phyloP scores from a whole-genome alignment of 192 early-diverging fungal species.

The Pilobolus umbonatus region DNA sequence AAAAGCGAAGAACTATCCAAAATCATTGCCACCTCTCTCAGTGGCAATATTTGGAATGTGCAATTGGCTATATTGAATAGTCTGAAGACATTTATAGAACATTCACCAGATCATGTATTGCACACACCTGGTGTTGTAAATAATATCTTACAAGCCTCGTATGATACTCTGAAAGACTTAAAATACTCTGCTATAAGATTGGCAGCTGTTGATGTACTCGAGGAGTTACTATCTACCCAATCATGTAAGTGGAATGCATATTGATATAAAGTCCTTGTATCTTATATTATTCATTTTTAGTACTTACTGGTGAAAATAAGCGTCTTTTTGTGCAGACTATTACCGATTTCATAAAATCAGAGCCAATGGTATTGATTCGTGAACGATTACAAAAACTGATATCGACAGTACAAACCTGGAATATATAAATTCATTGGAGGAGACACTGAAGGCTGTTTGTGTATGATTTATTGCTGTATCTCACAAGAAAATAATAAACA shows the following conservation, averaged over 20 bases:
- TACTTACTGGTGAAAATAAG: constrained; percentile 6
- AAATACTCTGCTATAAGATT: constrained; percentile 62
- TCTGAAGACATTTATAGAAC: constrained; percentile 50
- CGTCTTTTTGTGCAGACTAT: background rate
- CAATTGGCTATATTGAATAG: constrained; percentile 66
- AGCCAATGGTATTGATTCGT: constrained; percentile 14
- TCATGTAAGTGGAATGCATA: constrained; percentile 7
- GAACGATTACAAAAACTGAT: constrained; percentile 8
- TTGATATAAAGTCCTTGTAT: background rate
- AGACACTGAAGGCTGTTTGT: too few relatives aligned
- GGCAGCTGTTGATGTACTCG: constrained; percentile 47
- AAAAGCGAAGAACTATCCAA: constrained; percentile 34
- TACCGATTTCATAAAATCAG: background rate
- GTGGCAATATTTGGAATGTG: constrained; percentile 82
- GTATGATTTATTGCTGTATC: too few relatives aligned
- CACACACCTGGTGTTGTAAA: constrained; percentile 21
- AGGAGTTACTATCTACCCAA: background rate
- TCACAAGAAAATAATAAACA: too few relatives aligned
- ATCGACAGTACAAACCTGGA: background rate
- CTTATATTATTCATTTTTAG: background rate
- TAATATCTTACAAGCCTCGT: constrained; percentile 38
- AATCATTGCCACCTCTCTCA: constrained; percentile 46
- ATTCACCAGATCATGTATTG: background rate
- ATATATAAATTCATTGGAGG: too few relatives aligned
- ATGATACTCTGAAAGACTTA: constrained; percentile 48